Evolutionary conservation across 148 eudicot species (phyloP).

Genomic region (Talinum fruticosum): DNA sequence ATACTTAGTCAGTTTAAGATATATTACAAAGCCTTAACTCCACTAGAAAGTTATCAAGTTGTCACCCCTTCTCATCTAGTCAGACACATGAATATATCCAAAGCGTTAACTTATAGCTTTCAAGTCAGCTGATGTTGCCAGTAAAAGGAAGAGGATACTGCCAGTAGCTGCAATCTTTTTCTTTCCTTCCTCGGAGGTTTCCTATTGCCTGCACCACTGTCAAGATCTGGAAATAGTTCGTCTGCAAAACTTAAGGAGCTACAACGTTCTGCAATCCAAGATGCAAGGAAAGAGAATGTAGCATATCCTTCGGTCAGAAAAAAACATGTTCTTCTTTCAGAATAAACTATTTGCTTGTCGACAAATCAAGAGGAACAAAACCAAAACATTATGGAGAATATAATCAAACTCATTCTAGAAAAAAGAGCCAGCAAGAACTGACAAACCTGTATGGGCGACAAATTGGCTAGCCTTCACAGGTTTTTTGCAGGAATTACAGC

Average conservation of each 20-base stretch:
- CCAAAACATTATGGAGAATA: background rate
- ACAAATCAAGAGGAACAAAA: too few species aligned
- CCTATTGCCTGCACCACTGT: slow-evolving; percentile 36
- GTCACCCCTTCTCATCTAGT: background rate
- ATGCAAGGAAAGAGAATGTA: background rate
- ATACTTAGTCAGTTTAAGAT: background rate
- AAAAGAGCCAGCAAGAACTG: background rate
- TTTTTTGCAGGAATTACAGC: slow-evolving; percentile 78
- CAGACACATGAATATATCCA: slow-evolving; percentile 7
- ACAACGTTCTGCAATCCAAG: slow-evolving; percentile 56
- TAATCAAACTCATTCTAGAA: background rate
- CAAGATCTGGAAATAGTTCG: slow-evolving; percentile 40
- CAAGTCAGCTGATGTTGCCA: background rate
- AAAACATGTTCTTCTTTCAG: too few species aligned
- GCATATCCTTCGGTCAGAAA: slow-evolving; percentile 3
- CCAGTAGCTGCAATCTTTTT: slow-evolving; percentile 43
- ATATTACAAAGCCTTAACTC: background rate
- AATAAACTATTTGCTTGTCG: background rate
- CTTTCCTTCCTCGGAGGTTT: slow-evolving; percentile 60
- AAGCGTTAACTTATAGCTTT: background rate
- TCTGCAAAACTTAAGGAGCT: slow-evolving; percentile 40
- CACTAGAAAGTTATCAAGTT: background rate
- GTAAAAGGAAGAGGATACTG: slow-evolving; percentile 48
- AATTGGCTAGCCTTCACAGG: slow-evolving; percentile 77
- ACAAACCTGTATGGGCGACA: slow-evolving; percentile 72